Evolutionary conservation across 2,329 filamentous ascomycete species (phyloP), one percentile per base, ranked within the genome.

Genomic region (Stagonosporopsis rhizophila): DNA sequence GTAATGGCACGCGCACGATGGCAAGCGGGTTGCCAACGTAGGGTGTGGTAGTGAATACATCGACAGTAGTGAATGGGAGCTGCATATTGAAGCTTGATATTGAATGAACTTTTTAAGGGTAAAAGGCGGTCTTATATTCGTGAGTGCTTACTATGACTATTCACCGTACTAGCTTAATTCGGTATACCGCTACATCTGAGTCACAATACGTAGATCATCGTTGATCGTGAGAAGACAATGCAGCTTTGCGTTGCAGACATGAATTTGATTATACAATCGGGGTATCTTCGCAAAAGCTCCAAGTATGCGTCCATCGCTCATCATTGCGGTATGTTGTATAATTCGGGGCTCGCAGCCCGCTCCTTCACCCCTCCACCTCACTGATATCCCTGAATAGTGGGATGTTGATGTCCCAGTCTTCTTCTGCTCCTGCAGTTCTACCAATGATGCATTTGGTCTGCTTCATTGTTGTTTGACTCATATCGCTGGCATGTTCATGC

Each of bases 21-120:
- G 78, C 82, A 0, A 85, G 74, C 0, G 81, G 83, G 56, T 86
- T 85, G 48, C 83, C 83, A 5, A 52, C 8, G 66, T 78, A 83
- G 44, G 71, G 75, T 6, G 71, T 75, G 5, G 65, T 61, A 12
- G 80, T 81, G 71, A 83, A 83, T 59, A 83, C 80, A 52, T 79
- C 69, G 27, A 79, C 59, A 8, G 77, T 80, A n/a, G 64, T 66
- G 66, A 68, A 77, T 3, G 46, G 22, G 32, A 73, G 62, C n/a
- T 66, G 42, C 62, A 69, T 68, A 6, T 14, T 64, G 52, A 20
- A 38, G 4, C 20, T 4, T 35, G 8, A 7, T 23, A 20, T 15
- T 23, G 20, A 25, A 40, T 11, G 12, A 23, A 38, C 27, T 23
- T 6, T 4, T 1, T 6, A 15, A 6, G 5, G 15, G n/a, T n/a